These are phyloP conservation scores for Sclerotinia borealis DNA, from an alignment of 2,329 filamentous ascomycete species.

Conservation along the genomic window DNA sequence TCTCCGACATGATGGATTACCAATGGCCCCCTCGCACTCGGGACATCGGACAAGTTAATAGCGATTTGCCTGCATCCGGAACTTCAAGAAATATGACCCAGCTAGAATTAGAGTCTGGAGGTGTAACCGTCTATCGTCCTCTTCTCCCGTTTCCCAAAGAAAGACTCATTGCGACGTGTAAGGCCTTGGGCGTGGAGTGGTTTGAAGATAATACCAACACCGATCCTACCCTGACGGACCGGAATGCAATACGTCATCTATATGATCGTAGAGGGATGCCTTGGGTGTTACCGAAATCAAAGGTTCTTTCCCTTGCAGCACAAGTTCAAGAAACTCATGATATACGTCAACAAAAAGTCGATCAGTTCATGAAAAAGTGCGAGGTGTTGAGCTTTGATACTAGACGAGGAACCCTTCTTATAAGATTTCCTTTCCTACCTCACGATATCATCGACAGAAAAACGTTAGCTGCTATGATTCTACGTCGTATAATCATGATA, in stretches of 20 bases:
- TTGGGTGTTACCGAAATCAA: constrained; percentile 57
- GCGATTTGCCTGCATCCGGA: neutral
- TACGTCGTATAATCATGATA: constrained; percentile 43
- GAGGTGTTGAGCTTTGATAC: constrained; percentile 33
- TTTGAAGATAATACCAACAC: constrained; percentile 81
- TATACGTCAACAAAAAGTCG: constrained; percentile 45
- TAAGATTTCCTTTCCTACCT: constrained; percentile 15
- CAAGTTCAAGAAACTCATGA: constrained; percentile 40
- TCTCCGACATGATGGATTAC: neutral
- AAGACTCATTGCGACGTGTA: constrained; percentile 68
- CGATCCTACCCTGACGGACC: constrained; percentile 66
- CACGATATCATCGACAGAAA: neutral
- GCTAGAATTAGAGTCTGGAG: constrained; percentile 48
- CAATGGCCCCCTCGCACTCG: too few species aligned
- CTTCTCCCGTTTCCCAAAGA: constrained; percentile 66
- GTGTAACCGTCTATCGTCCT: constrained; percentile 62
- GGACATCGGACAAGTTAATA: neutral
- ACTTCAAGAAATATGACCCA: neutral
- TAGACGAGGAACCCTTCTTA: constrained; percentile 32
- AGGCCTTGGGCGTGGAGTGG: constrained; percentile 62
- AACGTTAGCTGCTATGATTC: constrained; percentile 37
- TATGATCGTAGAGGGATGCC: constrained; percentile 56
- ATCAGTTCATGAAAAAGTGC: constrained; percentile 46
- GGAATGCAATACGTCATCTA: constrained; percentile 75
- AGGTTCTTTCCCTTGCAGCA: constrained; percentile 55